Conservation (phyloP, 2,329 filamentous ascomycete species). For the Beauveria australis region DNA sequence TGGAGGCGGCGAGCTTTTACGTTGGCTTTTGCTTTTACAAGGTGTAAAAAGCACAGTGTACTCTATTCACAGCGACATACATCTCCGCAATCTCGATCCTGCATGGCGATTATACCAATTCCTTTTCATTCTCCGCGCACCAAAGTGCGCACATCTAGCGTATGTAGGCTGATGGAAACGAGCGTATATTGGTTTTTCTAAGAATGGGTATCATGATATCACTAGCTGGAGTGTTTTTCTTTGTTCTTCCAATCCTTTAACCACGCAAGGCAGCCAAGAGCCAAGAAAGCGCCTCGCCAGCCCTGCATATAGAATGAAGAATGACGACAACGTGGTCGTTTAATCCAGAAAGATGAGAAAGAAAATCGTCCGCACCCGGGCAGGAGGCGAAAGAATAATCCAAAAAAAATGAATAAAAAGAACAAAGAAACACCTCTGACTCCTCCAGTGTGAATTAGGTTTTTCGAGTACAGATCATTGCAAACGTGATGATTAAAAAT, state of each 20-base stretch:
- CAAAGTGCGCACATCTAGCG: no score
- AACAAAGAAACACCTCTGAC: slow-evolving; percentile 5
- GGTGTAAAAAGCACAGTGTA: slow-evolving; percentile 45
- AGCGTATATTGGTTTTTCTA: background rate
- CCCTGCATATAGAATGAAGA: background rate
- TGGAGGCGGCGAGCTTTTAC: slow-evolving; percentile 89
- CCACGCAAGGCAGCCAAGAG: background rate
- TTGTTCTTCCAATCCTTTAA: background rate
- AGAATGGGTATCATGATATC: slow-evolving; percentile 15
- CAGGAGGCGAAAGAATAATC: background rate
- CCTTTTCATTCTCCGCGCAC: background rate
- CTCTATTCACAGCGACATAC: background rate
- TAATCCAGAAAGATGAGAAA: background rate
- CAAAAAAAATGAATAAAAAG: background rate
- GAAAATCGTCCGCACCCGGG: background rate
- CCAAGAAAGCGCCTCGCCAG: background rate
- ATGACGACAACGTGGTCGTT: background rate
- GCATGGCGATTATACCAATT: background rate
- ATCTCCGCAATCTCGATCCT: background rate
- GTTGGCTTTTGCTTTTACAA: slow-evolving; percentile 97
- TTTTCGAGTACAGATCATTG: slow-evolving; percentile 1
- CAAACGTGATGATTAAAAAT: slow-evolving; percentile 10
- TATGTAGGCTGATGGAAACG: background rate
- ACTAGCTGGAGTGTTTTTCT: slow-evolving; percentile 8
- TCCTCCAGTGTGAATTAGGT: slow-evolving; percentile 7